These are phyloP conservation scores for Mortierella sp. DNA, from an alignment of 371 early-diverging fungal species.

Conservation along the genomic window DNA sequence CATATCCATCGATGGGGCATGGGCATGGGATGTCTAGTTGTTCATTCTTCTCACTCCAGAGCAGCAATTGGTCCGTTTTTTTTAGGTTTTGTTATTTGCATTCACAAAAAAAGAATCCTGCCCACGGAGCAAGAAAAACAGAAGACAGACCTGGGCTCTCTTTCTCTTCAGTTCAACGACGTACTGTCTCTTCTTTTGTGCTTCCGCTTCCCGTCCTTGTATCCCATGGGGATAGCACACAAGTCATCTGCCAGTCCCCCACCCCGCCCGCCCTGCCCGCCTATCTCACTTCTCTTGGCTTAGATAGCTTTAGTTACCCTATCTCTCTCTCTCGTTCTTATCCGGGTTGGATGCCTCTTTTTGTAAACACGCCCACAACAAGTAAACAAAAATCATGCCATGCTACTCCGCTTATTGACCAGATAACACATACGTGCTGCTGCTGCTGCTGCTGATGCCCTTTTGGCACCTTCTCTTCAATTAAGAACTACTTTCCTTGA, in stretches of 20 bases:
- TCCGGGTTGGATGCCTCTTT: background rate
- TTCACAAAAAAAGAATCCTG: background rate
- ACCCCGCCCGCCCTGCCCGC: constrained; percentile 1
- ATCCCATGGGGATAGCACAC: background rate
- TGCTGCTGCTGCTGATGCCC: background rate
- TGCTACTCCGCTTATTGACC: background rate
- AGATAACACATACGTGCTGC: background rate
- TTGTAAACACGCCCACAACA: background rate
- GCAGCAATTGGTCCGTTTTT: constrained; percentile 4
- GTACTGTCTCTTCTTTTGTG: background rate
- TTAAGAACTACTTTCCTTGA: background rate
- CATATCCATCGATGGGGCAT: background rate
- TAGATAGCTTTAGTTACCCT: background rate
- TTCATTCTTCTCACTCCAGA: background rate
- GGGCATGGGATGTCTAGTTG: no score
- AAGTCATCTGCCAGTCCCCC: background rate
- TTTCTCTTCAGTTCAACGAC: background rate
- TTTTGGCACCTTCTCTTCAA: background rate
- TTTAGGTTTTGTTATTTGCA: background rate
- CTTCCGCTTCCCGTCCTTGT: background rate
- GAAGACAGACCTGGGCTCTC: background rate
- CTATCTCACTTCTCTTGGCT: background rate
- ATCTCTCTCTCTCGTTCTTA: background rate
- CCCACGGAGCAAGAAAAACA: constrained; percentile 11
- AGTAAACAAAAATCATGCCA: background rate